These are phyloP conservation scores for Leucoagaricus sp. DNA, from an alignment of 1,284 basidiomycete genomes.

Conservation along the genomic window DNA sequence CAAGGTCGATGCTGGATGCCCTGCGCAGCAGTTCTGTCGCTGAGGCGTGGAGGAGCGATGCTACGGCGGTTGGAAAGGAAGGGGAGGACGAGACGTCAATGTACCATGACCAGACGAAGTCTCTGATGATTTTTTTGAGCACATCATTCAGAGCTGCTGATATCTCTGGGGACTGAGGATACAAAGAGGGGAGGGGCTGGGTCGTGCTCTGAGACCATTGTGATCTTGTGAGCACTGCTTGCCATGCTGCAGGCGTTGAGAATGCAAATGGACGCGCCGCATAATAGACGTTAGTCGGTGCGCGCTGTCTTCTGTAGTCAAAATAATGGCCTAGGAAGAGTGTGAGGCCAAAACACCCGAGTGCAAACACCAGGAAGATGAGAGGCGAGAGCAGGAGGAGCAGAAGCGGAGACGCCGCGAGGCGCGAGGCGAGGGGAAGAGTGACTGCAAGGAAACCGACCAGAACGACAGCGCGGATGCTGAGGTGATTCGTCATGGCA, in stretches of 20 bases:
- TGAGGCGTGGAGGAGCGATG: conserved; percentile 70
- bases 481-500: conserved; percentile 35
- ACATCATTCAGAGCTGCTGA: conserved; percentile 75
- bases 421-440: conserved; percentile 51
- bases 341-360: conserved; percentile 54
- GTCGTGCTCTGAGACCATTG: conserved; percentile 78
- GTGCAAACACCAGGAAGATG: conserved; percentile 48
- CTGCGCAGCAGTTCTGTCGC: conserved; percentile 60
- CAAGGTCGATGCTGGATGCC: conserved; percentile 66
- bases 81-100: conserved; percentile 80
- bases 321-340: conserved; percentile 58
- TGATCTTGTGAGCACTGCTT: conserved; percentile 79
- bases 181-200: conserved; percentile 61
- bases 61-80: conserved; percentile 86
- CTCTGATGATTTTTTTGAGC: conserved; percentile 75
- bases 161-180: conserved; percentile 61
- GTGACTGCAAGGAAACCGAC: conserved; percentile 56
- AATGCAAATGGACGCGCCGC: conserved; percentile 76
- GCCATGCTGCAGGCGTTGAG: conserved; percentile 90
- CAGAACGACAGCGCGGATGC: conserved; percentile 49
- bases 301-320: conserved; percentile 43
- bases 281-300: conserved; percentile 39
- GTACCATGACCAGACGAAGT: conserved; percentile 90
- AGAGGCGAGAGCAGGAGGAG: conserved; percentile 66
- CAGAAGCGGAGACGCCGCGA: conserved; percentile 63